Base-by-base conservation (phyloP, 345 rosid genomes). In the Populus davidiana region DNA sequence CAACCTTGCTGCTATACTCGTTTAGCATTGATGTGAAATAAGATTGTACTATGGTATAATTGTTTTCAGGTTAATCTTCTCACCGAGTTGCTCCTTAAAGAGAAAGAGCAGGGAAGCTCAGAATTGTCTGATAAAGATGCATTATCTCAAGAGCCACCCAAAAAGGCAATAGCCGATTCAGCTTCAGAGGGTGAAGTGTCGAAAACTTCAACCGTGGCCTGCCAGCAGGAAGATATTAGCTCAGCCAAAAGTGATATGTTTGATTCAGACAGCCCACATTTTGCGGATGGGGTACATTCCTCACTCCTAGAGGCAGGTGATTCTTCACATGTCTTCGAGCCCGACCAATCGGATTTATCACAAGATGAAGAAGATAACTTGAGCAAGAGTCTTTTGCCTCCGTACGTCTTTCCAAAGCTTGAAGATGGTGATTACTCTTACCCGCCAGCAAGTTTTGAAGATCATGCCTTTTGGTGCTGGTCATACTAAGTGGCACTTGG, bases 261-360 rank as follows among this genome's bases (percentile, higher is more conserved):
- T 29, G 85, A 82, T 71, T 78, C 85, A 12, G 85, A 82, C 31
- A 78, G 85, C 76, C 82, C 79, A 36, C 87, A 85, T 84, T 86
- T 82, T 80, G 72, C 85, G 2, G 88, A 86, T 36, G 89, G 89
- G 38, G 89, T 83, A 61, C 88, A 83, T 63, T 86, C 92, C 17
- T 82, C 85, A 16, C 69, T 82, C 20, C 29, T 82, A 33, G 85
- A 82, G 38, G 76, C 81, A 2, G 81, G 69, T 4, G 85, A 82
- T 78, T 82, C 85, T 9, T 82, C 85, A 0, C 78, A 71, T 44
- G 79, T 63, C n/a, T 82, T 82, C 43, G 81, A 78, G 44, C 79
- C 79, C 31, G 85, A 82, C 14, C 85, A 82, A 5, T 82, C 85
- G 3, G 82, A 75, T 54, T n/a, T 82, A 2, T 78, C 85, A 5